These are phyloP conservation scores for Aspergillus heteromorphus DNA, from an alignment of 495 filamentous ascomycete species.

Conservation along the genomic window DNA sequence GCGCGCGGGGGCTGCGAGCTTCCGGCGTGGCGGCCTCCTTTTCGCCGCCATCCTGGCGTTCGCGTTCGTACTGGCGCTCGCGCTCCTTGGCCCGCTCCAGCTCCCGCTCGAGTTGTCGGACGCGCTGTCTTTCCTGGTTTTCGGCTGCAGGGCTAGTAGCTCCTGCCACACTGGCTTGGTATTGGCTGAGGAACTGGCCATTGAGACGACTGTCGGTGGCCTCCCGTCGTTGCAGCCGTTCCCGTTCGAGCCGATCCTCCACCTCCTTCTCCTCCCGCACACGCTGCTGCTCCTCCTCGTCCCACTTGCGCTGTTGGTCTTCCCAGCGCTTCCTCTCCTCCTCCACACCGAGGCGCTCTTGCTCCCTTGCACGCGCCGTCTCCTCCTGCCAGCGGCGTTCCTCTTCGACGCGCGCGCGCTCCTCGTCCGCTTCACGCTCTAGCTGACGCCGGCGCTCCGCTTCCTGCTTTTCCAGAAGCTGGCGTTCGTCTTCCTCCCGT, in stretches of 20 bases:
- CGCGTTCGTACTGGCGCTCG: conserved; percentile 76
- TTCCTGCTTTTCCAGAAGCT: conserved; percentile 58
- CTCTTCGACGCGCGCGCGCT: conserved; percentile 61
- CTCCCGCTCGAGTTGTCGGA: conserved; percentile 79
- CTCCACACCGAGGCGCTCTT: conserved; percentile 63
- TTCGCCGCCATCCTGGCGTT: conserved; percentile 56
- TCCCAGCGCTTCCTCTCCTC: conserved; percentile 79
- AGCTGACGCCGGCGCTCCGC: conserved; percentile 54
- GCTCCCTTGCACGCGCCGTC: conserved; percentile 58
- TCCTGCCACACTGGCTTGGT: conserved; percentile 53
- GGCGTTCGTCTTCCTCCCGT: conserved; percentile 58
- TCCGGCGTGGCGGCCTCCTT: conserved; percentile 32
- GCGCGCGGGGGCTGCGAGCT: conserved; percentile 31
- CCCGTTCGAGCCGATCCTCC: conserved; percentile 59
- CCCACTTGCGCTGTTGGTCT: conserved; percentile 78
- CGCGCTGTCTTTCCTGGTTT: conserved; percentile 54
- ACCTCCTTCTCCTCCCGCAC: conserved; percentile 68
- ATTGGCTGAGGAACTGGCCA: conserved; percentile 82
- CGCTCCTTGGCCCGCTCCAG: conserved; percentile 80
- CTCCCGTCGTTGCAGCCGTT: conserved; percentile 56
- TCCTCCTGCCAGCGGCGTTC: conserved; percentile 78
- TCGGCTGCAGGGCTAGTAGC: conserved; percentile 14
- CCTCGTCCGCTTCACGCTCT: conserved; percentile 66
- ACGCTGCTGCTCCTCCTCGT: conserved; percentile 71
- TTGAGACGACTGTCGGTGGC: conserved; percentile 62